Evolutionary conservation across 371 early-diverging fungal species (phyloP), one percentile per base, ranked within the genome.

Genomic region (Mucor saturninus): DNA sequence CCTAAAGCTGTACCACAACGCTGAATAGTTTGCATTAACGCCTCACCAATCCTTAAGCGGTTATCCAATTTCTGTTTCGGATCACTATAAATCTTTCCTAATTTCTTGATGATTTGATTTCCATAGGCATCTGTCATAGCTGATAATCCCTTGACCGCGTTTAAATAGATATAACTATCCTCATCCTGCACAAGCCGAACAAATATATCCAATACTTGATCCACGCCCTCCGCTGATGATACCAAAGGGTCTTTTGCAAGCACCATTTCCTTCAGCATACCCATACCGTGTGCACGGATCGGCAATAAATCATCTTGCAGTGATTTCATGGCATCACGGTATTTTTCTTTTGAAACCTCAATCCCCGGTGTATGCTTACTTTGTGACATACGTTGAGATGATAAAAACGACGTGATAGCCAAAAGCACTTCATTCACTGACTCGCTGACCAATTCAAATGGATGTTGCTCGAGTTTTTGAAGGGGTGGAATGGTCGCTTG

Each of bases 81-180:
- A 43, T 83, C 83, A 5, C 74, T 68, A 71, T 96, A 95, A 45
- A 91, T 84, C 11, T 39, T 56, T 28, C 88, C 83, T 39, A 94
- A 77, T 58, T 83, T 86, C 32, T 69, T 62, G 45, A 96, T 78
- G 38, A 93, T 90, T 37, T 76, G 70, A 39, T 81, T 76, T 31
- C 93, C 92, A 66, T 92, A 89, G 7, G 84, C 79, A 67, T 95
- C 96, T 5, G 93, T 89, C 43, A 94, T 72, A 0, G 94, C 86
- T 3, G 91, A 83, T 7, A 94, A 75, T 0, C 95, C 93, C 57
- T 92, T 92, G 68, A 95, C 85, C 4, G 95, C 95, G 71, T 95
- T 95, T 54, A 95, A 80, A 62, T 95, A 94, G 28, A 95, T 87
- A 61, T 89, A 95, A 67, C 92, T 91, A 62, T 95, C 95, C 31